phyloP scores from a whole-genome alignment of 1,139 yeast genomes.

The Geotrichum australiense region DNA sequence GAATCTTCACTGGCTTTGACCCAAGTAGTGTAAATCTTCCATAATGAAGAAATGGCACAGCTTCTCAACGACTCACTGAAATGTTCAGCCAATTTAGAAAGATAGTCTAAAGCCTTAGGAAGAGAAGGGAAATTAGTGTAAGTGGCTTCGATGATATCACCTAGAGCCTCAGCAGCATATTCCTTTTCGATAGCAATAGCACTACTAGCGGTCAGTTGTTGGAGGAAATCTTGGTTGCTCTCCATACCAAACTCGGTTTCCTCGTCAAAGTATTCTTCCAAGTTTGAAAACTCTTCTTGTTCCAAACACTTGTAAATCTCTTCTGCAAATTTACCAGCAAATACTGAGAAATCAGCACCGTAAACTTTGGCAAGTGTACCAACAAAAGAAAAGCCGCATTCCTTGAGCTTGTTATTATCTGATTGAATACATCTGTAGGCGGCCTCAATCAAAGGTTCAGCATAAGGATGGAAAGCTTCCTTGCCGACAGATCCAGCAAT shows the following conservation, averaged over 20 bases:
- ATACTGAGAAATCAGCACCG: constrained; percentile 82
- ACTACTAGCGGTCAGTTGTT: constrained; percentile 77
- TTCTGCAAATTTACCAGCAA: constrained; percentile 75
- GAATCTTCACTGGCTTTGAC: constrained; percentile 40
- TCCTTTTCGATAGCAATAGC: constrained; percentile 97
- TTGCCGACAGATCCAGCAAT: constrained; percentile 97
- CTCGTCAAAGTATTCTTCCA: constrained; percentile 32
- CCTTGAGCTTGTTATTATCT: constrained; percentile 80
- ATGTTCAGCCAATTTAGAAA: constrained; percentile 70
- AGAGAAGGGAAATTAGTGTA: constrained; percentile 76
- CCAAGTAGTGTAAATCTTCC: constrained; percentile 76
- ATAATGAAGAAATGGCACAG: constrained; percentile 72
- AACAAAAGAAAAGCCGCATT: constrained; percentile 91
- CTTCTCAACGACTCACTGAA: constrained; percentile 85
- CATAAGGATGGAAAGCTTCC: constrained; percentile 75
- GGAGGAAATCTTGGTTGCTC: constrained; percentile 47
- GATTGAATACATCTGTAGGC: constrained; percentile 75
- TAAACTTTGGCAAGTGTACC: constrained; percentile 93
- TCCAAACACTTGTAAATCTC: constrained; percentile 76
- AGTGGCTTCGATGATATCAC: constrained; percentile 83
- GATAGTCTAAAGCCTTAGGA: constrained; percentile 58
- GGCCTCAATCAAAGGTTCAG: constrained; percentile 83
- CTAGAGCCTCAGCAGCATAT: constrained; percentile 88
- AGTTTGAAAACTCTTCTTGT: constrained; percentile 45
- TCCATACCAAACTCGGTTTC: constrained; percentile 27